phyloP scores from a whole-genome alignment of 2,329 filamentous ascomycete genomes.

The Ilyonectria destructans region DNA sequence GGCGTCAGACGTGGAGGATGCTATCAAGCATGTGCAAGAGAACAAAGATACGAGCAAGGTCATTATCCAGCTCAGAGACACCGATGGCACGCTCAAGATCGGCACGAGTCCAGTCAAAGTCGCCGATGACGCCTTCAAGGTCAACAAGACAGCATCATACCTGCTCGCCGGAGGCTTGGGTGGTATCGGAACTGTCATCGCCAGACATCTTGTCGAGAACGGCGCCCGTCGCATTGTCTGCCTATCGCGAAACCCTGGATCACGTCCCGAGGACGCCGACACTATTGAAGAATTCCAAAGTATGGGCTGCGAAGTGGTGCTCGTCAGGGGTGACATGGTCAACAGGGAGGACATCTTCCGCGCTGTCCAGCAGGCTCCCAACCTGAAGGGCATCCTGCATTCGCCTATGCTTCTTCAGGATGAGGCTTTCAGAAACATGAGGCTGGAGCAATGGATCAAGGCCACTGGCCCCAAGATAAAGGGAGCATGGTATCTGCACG shows the following conservation, averaged over 20 bases:
- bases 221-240: constrained; percentile 30
- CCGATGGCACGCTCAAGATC: background rate
- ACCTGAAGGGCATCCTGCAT: constrained; percentile 60
- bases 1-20: constrained; percentile 52
- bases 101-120: background rate
- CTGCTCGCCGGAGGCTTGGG: constrained; percentile 47
- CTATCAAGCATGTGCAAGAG: constrained; percentile 38
- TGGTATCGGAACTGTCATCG: constrained; percentile 32
- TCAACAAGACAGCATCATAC: constrained; percentile 37
- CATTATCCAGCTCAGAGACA: constrained; percentile 11
- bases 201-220: constrained; percentile 33
- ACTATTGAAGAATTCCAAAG: constrained; percentile 45
- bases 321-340: constrained; percentile 55
- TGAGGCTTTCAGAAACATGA: constrained; percentile 53
- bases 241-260: constrained; percentile 35
- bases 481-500: constrained; percentile 57
- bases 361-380: constrained; percentile 37
- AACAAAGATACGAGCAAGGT: constrained; percentile 31
- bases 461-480: constrained; percentile 52
- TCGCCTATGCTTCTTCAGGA: constrained; percentile 57
- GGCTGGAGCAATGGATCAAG: constrained; percentile 50
- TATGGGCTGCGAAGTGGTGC: constrained; percentile 46
- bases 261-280: constrained; percentile 19
- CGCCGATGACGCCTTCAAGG: background rate
- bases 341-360: constrained; percentile 48